Evolutionary conservation across 2,329 filamentous ascomycete genomes (phyloP).

Genomic region (Zasmidium citrigriseum): DNA sequence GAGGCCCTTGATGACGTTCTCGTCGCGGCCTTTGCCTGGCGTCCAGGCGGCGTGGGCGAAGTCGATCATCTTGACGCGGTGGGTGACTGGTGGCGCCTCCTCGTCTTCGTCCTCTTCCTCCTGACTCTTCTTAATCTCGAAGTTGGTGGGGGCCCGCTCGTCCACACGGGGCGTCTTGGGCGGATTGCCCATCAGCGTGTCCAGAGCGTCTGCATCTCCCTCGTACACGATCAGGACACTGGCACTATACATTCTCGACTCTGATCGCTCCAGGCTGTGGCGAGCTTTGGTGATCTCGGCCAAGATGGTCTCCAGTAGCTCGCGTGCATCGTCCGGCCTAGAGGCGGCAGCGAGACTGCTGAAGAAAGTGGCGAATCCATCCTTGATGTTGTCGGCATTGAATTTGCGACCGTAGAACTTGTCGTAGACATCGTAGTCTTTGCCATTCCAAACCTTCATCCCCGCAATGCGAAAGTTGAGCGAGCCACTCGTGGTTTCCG

Average conservation of each 20-base stretch:
- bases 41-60: constrained; percentile 91
- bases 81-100: constrained; percentile 63
- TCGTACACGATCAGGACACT: constrained; percentile 68
- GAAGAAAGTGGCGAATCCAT: constrained; percentile 61
- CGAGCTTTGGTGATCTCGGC: constrained; percentile 44
- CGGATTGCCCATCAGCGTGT: constrained; percentile 49
- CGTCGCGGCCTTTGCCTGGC: constrained; percentile 78
- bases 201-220: constrained; percentile 59
- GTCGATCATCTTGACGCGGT: constrained; percentile 85
- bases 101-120: constrained; percentile 58
- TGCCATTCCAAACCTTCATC: constrained; percentile 59
- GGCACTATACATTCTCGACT: constrained; percentile 68
- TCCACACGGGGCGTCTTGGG: constrained; percentile 27
- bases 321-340: constrained; percentile 36
- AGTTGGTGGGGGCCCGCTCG: constrained; percentile 31
- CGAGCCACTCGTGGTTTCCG: constrained; percentile 59
- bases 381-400: constrained; percentile 54
- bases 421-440: constrained; percentile 61
- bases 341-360: constrained; percentile 42
- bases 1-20: constrained; percentile 80
- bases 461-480: constrained; percentile 66
- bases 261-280: constrained; percentile 60
- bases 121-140: constrained; percentile 37
- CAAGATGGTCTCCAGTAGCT: constrained; percentile 47
- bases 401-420: constrained; percentile 67